Evolutionary conservation across 441 rosid genomes (phyloP), one percentile per base, ranked within the genome.

Genomic region (Populus hybrid): DNA sequence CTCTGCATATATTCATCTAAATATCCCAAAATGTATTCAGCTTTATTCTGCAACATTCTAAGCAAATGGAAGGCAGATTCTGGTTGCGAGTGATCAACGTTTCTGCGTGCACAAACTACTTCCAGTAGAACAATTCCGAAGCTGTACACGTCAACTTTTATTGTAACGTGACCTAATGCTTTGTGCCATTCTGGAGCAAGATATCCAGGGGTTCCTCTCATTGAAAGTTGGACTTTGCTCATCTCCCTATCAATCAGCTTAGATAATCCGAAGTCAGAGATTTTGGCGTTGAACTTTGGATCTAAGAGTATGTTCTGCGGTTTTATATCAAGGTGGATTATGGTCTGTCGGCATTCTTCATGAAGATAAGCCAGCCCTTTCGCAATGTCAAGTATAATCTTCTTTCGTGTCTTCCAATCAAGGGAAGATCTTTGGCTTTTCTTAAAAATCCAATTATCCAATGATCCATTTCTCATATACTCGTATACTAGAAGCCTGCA

Each of bases 291-390:
- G 30, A 28, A 28, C 30, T 28, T 28, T 28, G 30, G 30, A 28
- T 28, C 30, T 28, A 28, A 28, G 30, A 28, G 30, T 28, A 28
- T 28, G 30, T 28, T 28, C 30, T 28, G 30, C 30, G 30, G 30
- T 28, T 28, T 28, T 28, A 28, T 28, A 28, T 28, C 30, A 28
- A 28, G 30, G 30, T 28, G 30, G 3, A 28, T 28, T 28, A 28
- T 28, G 4, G 30, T 28, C 30, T 28, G 30, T 28, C 30, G 30
- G 30, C 30, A 28, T 28, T 28, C 79, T 70, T 79, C 79, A 46
- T 79, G 82, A 10, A 79, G 82, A 71, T 79, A 79, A 7, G 75
- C 10, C n/a, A 79, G 57, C 61, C 82, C 82, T 21, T 79, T 75
- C 9, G 82, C 79, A 10, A 79, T 46, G 50, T 76, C 76, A 19